Base-by-base conservation (phyloP, 352 stramenopile genomes). In the Peronospora farinosa region DNA sequence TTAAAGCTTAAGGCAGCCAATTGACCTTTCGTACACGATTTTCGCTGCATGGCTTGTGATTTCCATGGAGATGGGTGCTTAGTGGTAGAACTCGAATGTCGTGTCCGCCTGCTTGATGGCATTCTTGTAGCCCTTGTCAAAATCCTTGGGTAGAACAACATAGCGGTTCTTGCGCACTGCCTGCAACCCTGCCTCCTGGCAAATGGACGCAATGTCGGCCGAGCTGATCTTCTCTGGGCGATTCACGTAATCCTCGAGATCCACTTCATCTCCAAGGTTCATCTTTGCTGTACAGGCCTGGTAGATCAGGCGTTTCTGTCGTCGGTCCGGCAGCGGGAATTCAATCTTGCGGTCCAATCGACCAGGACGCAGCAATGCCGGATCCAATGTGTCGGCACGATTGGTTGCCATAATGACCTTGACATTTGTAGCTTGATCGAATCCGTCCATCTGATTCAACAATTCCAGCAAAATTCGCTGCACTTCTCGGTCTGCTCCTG, bases 341-440 rank as follows among this genome's bases (percentile, higher is more conserved):
- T 99, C 97, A 72, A 99, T 95, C 75, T 99, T 99, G 28, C 97
- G 80, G 72, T 99, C 97, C 60, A 99, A 64, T 12, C 97, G 90
- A 27, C 97, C 97, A 5, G 97, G 96, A 57, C 97, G 88, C 49
- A 99, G 77, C 47, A 99, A 78, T 21, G 97, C 97, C 28, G 97
- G 96, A 76, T 99, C 97, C 40, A 99, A 69, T 32, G 96, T 99
- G 66, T 99, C 97, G 11, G 95, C 93, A 7, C 97, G 86, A 77
- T 99, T 99, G 0, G 97, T 99, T 3, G 97, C 97, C 96, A 99
- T 99, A 63, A 99, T 99, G 28, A 98, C 95, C 81, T 99, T 99
- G 63, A 99, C 96, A 75, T 99, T 99, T 27, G 96, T 99, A 36
- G 88, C 95, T 72, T 99, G 96, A 75, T 99, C 97, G 57, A 99